These are phyloP conservation scores for Globisporangium rhizosaccharum DNA, from an alignment of 352 stramenopile species.

Conservation along the genomic window DNA sequence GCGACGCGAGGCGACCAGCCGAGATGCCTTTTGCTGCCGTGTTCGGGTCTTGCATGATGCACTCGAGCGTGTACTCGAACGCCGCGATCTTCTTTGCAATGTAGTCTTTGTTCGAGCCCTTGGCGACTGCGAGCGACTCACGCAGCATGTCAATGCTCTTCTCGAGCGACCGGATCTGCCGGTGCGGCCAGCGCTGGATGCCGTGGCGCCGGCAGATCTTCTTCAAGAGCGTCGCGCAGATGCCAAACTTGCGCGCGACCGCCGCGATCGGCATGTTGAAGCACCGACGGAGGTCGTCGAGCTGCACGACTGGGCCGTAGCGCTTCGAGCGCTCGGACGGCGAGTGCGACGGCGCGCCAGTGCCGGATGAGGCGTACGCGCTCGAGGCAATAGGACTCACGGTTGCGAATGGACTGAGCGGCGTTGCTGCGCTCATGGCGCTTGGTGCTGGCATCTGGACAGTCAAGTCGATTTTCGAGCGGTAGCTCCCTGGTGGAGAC, in stretches of 20 bases:
- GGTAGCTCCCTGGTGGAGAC: conserved; percentile 21
- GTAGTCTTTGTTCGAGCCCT: conserved; percentile 73
- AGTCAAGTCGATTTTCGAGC: conserved; percentile 40
- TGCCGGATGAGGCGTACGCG: conserved; percentile 14
- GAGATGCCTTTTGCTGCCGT: conserved; percentile 72
- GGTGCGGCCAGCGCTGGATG: conserved; percentile 81
- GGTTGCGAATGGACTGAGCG: conserved; percentile 13
- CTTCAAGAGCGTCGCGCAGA: conserved; percentile 83
- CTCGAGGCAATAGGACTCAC: conserved; percentile 49
- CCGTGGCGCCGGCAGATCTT: conserved; percentile 79
- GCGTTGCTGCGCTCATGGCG: not conserved
- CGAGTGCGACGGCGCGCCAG: conserved; percentile 15
- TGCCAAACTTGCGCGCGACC: conserved; percentile 77
- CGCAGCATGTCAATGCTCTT: conserved; percentile 83
- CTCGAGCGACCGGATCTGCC: conserved; percentile 75
- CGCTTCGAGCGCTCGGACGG: conserved; percentile 45
- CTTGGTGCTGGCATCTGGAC: conserved; percentile 28
- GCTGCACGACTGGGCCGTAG: conserved; percentile 60
- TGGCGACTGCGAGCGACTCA: conserved; percentile 63
- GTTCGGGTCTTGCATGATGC: conserved; percentile 78
- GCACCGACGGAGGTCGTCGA: conserved; percentile 69
- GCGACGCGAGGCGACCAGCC: conserved; percentile 48
- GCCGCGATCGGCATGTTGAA: conserved; percentile 85
- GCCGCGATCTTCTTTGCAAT: conserved; percentile 79
- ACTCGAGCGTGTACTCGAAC: conserved; percentile 78